These are phyloP conservation scores for Termitomyces sp. DNA, from an alignment of 768 basidiomycete species.

Conservation along the genomic window DNA sequence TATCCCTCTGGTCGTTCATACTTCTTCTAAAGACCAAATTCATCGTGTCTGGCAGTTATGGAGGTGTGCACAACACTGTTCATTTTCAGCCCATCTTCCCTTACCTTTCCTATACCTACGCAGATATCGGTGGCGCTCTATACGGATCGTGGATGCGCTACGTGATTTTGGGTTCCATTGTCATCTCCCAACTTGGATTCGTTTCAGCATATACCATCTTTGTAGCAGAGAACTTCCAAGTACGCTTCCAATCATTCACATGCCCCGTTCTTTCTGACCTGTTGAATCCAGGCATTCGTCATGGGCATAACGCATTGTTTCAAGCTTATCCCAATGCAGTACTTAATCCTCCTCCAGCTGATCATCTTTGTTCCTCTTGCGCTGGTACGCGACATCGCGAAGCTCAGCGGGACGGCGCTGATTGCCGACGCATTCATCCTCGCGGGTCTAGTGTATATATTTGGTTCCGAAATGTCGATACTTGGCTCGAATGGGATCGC, in stretches of 20 bases:
- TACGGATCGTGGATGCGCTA: constrained; percentile 95
- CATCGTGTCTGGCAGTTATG: constrained; percentile 88
- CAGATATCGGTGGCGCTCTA: constrained; percentile 89
- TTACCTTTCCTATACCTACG: background rate
- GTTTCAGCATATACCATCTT: constrained; percentile 93
- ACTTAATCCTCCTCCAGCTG: constrained; percentile 82
- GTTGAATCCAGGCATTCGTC: constrained; percentile 66
- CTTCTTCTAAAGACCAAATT: constrained; percentile 86
- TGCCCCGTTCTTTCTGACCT: background rate
- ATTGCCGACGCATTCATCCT: constrained; percentile 95
- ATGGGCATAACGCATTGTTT: constrained; percentile 76
- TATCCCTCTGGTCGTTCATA: constrained; percentile 92
- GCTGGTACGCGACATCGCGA: constrained; percentile 91
- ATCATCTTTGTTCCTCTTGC: constrained; percentile 87
- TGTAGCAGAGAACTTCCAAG: constrained; percentile 85
- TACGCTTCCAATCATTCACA: constrained; percentile 15
- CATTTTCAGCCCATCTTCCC: background rate
- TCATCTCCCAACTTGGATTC: constrained; percentile 87
- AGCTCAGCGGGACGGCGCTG: constrained; percentile 88
- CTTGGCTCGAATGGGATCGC: constrained; percentile 70
- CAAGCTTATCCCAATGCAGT: constrained; percentile 62
- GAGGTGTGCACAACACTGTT: constrained; percentile 54
- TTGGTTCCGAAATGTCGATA: constrained; percentile 75
- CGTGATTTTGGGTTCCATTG: constrained; percentile 82
- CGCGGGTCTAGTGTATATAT: constrained; percentile 82